Percentiles rank a stretch among this genome's conserved stretches.
phyloP scores from a whole-genome alignment of 1,284 basidiomycete genomes.

The Ganoderma meredithae region DNA sequence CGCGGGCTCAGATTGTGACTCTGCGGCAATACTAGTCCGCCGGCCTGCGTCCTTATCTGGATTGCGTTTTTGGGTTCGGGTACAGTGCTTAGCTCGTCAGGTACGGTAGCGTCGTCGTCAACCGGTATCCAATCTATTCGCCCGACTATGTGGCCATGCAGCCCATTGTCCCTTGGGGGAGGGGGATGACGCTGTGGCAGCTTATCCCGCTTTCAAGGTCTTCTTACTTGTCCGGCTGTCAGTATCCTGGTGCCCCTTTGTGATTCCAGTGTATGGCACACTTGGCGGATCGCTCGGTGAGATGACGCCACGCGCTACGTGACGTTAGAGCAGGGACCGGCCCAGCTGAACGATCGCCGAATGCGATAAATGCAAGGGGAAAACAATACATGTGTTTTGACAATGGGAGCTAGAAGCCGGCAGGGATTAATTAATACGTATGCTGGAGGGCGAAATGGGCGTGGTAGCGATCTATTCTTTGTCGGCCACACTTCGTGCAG shows the following conservation, averaged over 20 bases:
- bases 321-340: neutral
- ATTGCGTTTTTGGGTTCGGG: conserved; percentile 23
- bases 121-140: conserved; percentile 28
- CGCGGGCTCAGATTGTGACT: conserved; percentile 57
- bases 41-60: neutral
- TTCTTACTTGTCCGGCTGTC: neutral
- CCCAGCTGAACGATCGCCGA: neutral
- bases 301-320: conserved; percentile 11
- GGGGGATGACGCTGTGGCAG: conserved; percentile 4
- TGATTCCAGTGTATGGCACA: neutral
- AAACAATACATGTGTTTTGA: neutral
- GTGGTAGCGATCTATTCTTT: neutral
- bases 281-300: neutral
- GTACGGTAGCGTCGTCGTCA: neutral
- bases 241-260: neutral
- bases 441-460: neutral
- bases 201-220: neutral
- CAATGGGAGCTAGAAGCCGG: neutral
- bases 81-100: neutral
- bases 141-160: conserved; percentile 23
- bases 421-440: conserved; percentile 2
- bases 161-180: conserved; percentile 5
- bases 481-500: neutral
- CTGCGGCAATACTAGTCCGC: neutral
- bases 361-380: neutral